Evolutionary conservation across 306 rosid genomes (phyloP), one percentile per base, ranked within the genome.

Genomic region (Leucaena leucocephala): DNA sequence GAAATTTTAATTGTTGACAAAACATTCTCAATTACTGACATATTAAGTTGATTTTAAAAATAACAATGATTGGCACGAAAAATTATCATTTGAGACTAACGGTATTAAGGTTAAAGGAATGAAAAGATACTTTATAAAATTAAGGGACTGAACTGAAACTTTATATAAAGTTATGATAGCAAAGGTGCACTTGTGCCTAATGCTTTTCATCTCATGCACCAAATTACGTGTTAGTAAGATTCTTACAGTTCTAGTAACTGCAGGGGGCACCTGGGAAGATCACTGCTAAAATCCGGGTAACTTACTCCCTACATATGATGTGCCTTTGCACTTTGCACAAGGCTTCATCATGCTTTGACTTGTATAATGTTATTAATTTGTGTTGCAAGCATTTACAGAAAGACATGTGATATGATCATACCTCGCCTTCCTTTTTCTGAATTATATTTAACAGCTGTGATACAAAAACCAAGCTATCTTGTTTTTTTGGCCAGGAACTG

Each of bases 221-320:
- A 11, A 21, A 58, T 58, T 6, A 22, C 36, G 15, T 22, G 13
- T 9, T 61, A 9, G 62, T 43, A 12, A 33, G 39, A 22, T 78
- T 35, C 83, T 74, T 79, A 79, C 40, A 81, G 63, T 46, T 75
- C 11, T 69, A 46, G 44, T 81, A 49, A 55, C 59, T 78, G 76
- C 87, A 95, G 98, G 91, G 78, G 27, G 83, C 85, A 77, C 90
- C 98, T 75, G 98, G 98, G 82, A 84, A 72, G 88, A 87, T 95
- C 81, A 91, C 98, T 10, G 68, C 82, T 83, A 15, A 76, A 50
- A 86, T 95, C 73, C 91, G 87, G 87, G 98, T 95, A 83, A 84
- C 13, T 39, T 21, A 67, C 45, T 50, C 49, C 21, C 21, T 16
- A 55, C 62, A 21, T 43, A 27, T 27, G 5, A 19, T 45, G 5